Evolutionary conservation across 371 early-diverging fungal genomes (phyloP).

Genomic region (Mucor velutinosus): DNA sequence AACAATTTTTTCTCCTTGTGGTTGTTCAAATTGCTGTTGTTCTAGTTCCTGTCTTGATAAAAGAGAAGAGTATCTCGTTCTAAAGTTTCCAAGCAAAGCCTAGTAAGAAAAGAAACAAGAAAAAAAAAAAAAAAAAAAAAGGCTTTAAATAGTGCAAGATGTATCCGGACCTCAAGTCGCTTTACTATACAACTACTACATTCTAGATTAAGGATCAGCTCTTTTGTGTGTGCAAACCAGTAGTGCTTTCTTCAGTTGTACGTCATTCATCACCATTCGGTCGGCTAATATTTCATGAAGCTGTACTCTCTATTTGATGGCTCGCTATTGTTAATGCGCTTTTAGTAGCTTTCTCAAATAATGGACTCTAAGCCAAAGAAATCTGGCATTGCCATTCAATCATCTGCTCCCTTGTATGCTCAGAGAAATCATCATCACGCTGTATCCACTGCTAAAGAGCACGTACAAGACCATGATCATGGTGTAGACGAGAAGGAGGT

Average conservation of each 20-base stretch:
- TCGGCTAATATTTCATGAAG: neutral
- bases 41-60: neutral
- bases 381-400: constrained; percentile 13
- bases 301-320: neutral
- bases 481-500: neutral
- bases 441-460: neutral
- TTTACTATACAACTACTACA: neutral
- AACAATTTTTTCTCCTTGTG: neutral
- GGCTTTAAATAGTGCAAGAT: neutral
- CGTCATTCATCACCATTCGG: constrained; percentile 4
- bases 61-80: neutral
- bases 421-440: constrained; percentile 2
- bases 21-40: neutral
- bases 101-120: neutral
- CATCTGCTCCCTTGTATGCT: constrained; percentile 12
- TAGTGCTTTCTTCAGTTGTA: neutral
- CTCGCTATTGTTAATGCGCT: neutral
- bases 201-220: neutral
- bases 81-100: neutral
- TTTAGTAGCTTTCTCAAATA: neutral
- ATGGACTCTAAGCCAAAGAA: constrained; percentile 5
- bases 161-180: neutral
- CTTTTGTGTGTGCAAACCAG: neutral
- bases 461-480: constrained; percentile 1
- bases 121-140: neutral